Evolutionary conservation across 106 monocot genomes (phyloP).

Genomic region (Amphibolis antarctica): DNA sequence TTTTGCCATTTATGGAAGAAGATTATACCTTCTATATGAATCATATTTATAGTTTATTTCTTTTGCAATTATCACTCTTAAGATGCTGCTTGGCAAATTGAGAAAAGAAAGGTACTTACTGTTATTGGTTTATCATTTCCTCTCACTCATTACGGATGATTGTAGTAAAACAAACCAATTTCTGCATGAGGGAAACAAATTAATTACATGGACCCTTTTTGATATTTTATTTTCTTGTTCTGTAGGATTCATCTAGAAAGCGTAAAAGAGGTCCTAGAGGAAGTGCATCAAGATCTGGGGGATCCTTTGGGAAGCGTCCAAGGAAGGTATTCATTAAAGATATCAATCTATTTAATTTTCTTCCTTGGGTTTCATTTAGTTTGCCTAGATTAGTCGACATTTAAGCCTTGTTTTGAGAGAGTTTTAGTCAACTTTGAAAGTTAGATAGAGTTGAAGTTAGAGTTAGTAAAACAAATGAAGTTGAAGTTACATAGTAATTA

Average conservation of each 20-base stretch:
- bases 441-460: too few relatives aligned
- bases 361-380: not conserved
- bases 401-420: not conserved
- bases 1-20: too few relatives aligned
- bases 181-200: not conserved
- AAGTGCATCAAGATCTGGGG: constrained; percentile 31
- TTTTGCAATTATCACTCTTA: not conserved
- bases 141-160: too few relatives aligned
- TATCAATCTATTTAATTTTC: not conserved
- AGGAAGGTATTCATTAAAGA: constrained; percentile 31
- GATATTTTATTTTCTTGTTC: not conserved
- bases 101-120: not conserved
- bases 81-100: not conserved
- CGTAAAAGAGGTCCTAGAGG: constrained; percentile 43
- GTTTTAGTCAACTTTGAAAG: too few relatives aligned
- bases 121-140: not conserved
- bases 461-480: too few relatives aligned
- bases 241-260: constrained; percentile 41
- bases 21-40: not conserved
- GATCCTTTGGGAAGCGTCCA: constrained; percentile 17
- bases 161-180: too few relatives aligned
- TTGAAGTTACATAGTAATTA: too few relatives aligned
- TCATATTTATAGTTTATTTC: not conserved
- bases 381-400: not conserved
- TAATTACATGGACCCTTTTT: not conserved